Evolutionary conservation across 2,329 filamentous ascomycete genomes (phyloP).

Genomic region (Didymella arachidicola): DNA sequence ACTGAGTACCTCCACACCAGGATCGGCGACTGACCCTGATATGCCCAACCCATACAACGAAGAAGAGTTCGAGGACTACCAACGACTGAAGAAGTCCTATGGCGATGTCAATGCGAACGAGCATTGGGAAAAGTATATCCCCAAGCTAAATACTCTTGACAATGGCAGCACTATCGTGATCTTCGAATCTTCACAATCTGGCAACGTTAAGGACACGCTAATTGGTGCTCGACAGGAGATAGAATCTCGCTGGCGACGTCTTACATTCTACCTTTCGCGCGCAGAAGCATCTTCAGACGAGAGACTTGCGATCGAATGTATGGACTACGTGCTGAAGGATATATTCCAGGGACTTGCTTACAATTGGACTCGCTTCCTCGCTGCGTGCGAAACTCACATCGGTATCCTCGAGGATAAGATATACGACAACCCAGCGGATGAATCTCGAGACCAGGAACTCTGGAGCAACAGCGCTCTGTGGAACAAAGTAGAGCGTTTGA

Average conservation of each 20-base stretch:
- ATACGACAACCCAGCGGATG: constrained; percentile 63
- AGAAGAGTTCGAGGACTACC: constrained; percentile 46
- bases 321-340: constrained; percentile 59
- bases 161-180: constrained; percentile 61
- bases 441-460: constrained; percentile 60
- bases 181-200: constrained; percentile 60
- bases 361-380: constrained; percentile 57
- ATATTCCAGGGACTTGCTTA: constrained; percentile 58
- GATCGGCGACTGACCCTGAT: constrained; percentile 51
- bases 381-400: constrained; percentile 58
- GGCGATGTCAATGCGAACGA: constrained; percentile 40
- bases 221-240: constrained; percentile 60
- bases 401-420: constrained; percentile 56
- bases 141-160: constrained; percentile 56
- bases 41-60: constrained; percentile 57
- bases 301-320: constrained; percentile 56
- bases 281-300: constrained; percentile 43
- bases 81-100: constrained; percentile 42
- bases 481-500: constrained; percentile 62
- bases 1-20: constrained; percentile 53
- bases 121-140: constrained; percentile 49
- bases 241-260: constrained; percentile 61
- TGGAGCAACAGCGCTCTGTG: constrained; percentile 61
- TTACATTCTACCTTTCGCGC: constrained; percentile 59
- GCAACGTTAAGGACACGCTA: constrained; percentile 58